phyloP scores from a whole-genome alignment of 2,329 filamentous ascomycete species.

The Coniochaeta prunicola region DNA sequence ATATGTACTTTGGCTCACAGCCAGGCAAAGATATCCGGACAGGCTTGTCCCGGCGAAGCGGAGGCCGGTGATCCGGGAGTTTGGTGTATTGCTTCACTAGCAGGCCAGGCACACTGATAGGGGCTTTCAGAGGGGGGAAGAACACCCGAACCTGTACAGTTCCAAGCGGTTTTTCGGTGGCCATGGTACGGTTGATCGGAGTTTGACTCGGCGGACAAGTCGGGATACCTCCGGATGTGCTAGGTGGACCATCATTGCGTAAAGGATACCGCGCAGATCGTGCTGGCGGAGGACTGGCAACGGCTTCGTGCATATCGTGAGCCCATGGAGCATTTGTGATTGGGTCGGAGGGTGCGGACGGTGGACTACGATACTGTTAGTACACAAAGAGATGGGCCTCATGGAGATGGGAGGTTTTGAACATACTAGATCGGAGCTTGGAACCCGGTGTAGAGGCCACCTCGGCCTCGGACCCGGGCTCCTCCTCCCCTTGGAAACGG shows the following conservation, averaged over 20 bases:
- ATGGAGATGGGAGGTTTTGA: conserved; percentile 5
- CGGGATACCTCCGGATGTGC: conserved; percentile 46
- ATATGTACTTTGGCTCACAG: conserved; percentile 76
- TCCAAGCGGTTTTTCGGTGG: conserved; percentile 74
- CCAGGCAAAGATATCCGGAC: conserved; percentile 87
- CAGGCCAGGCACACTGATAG: conserved; percentile 66
- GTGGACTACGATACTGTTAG: conserved; percentile 21
- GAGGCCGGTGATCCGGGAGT: conserved; percentile 88
- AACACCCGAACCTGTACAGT: conserved; percentile 80
- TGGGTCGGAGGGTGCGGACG: conserved; percentile 47
- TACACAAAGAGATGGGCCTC: not conserved
- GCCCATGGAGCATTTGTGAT: conserved; percentile 74
- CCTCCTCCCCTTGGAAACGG: conserved; percentile 62
- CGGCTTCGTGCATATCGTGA: conserved; percentile 84
- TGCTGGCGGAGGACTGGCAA: conserved; percentile 39
- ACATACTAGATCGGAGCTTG: conserved; percentile 60
- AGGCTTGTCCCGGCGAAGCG: conserved; percentile 89
- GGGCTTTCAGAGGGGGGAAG: conserved; percentile 66
- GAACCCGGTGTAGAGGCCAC: conserved; percentile 43
- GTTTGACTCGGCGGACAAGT: conserved; percentile 51
- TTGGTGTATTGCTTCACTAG: conserved; percentile 88
- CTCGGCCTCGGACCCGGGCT: conserved; percentile 52
- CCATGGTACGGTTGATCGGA: conserved; percentile 70
- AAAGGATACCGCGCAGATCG: conserved; percentile 28
- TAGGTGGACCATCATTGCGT: conserved; percentile 38